Conservation (phyloP, 2,329 filamentous ascomycete species). For the Ascosphaera acerosa region DNA sequence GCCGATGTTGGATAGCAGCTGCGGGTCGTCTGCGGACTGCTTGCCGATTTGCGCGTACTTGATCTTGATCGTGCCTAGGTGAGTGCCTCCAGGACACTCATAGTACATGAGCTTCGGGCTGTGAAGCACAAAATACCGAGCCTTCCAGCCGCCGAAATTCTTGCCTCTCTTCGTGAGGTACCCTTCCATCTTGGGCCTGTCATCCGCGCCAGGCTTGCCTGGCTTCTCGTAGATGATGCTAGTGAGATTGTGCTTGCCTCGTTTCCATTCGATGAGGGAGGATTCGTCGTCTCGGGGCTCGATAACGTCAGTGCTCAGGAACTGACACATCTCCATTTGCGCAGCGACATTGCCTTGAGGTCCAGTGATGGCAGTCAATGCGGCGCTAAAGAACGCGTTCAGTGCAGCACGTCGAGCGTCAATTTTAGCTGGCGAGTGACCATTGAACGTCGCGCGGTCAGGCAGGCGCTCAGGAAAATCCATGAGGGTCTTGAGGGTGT, state of each 20-base stretch:
- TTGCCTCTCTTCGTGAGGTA: slow-evolving; percentile 94
- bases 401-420: slow-evolving; percentile 63
- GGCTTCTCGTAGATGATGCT: slow-evolving; percentile 2
- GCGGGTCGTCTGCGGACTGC: slow-evolving; percentile 30
- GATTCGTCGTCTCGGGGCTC: slow-evolving; percentile 27
- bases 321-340: slow-evolving; percentile 62
- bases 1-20: slow-evolving; percentile 6
- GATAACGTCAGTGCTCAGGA: slow-evolving; percentile 45
- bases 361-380: slow-evolving; percentile 51
- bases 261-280: slow-evolving; percentile 17
- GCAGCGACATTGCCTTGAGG: slow-evolving; percentile 33
- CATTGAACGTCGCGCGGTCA: slow-evolving; percentile 65
- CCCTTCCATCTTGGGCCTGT: slow-evolving; percentile 50
- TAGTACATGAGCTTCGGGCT: slow-evolving; percentile 63
- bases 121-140: slow-evolving; percentile 44
- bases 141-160: slow-evolving; percentile 98
- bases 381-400: slow-evolving; percentile 60
- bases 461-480: slow-evolving; percentile 43
- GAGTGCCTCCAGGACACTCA: slow-evolving; percentile 68
- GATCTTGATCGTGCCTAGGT: slow-evolving; percentile 83
- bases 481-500: slow-evolving; percentile 46
- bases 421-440: slow-evolving; percentile 79
- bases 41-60: slow-evolving; percentile 81
- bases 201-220: slow-evolving; percentile 27
- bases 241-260: slow-evolving; percentile 8